Evolutionary conservation across 169 alveolate genomes (phyloP).

Genomic region (Eimeria sp.): DNA sequence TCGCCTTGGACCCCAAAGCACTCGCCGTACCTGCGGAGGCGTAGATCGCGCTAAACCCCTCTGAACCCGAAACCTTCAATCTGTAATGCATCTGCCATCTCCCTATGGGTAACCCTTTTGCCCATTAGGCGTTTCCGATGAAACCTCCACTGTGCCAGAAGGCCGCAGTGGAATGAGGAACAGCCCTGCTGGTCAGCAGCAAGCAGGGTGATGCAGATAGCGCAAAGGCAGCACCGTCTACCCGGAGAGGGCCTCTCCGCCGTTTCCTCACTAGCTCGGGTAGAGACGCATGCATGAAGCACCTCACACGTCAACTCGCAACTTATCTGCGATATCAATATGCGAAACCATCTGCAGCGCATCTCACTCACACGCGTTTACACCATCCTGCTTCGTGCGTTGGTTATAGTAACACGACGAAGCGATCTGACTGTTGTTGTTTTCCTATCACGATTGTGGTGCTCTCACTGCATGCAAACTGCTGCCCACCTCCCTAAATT

Average conservation of each 20-base stretch:
- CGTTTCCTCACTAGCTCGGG: not conserved
- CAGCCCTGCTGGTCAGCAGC: not conserved
- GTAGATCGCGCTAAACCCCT: not conserved
- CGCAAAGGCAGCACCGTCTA: not conserved
- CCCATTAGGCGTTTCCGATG: not conserved
- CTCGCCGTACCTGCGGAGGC: conserved; percentile 41
- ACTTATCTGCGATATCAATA: conserved; percentile 89
- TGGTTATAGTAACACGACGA: not conserved
- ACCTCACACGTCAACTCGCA: conserved; percentile 85
- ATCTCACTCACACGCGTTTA: not conserved
- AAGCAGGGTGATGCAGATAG: not conserved
- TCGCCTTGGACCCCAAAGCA: conserved; percentile 76
- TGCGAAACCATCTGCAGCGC: conserved; percentile 88
- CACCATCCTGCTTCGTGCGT: not conserved
- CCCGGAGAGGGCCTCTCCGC: not conserved
- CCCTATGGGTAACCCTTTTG: not conserved
- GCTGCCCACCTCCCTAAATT: conserved; percentile 93
- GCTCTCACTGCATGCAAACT: not conserved
- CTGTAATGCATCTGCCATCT: not conserved
- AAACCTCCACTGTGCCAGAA: not conserved
- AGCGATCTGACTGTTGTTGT: not conserved
- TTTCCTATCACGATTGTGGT: not conserved
- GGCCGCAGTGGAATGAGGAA: not conserved
- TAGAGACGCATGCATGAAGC: not conserved
- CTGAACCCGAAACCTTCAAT: not conserved